Base-by-base conservation (phyloP, 345 rosid species). In the Ceriops zippeliana region DNA sequence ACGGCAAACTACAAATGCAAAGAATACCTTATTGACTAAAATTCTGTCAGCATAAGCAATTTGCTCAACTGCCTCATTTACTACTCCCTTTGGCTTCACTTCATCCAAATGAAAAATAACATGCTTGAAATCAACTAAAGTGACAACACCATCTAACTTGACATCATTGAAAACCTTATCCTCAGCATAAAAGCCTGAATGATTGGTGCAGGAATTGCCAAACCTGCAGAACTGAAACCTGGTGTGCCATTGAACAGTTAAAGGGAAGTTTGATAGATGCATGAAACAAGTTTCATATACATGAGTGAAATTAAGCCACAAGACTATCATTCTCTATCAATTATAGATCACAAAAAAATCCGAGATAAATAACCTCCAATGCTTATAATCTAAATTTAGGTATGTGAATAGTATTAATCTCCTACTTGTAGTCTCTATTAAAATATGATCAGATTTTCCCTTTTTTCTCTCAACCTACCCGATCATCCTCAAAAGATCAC, bases 401-500 rank as follows among this genome's bases (percentile, higher is more conserved):
- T 17, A 7, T 17, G 8, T 21, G 21, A 16, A 10, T 42, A n/a
- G 38, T 8, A 52, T 58, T 46, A 60, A 54, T 60, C 61, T 63
- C 70, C 15, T 52, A 89, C 97, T 96, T 75, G 99, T 90, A 15
- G 96, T 95, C 83, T 95, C 99, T 7, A 95, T 90, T 7, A 95
- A 87, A 51, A 95, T 88, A 77, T 95, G 99, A 62, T 95, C 96
- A 24, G 91, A 95, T 64, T 79, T 89, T 59, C 96, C 93, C 82
- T 85, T 91, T 89, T 81, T 91, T 82, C 67, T 86, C 71, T 65
- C 82, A 68, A 95, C 97, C 77, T 87, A 93, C 1, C 89, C 62
- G 58, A 91, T 88, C 99, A 95, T 87, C 82, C 97, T 90, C 62
- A 91, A 96, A 66, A 95, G 96, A 82, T 95, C 99, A 46, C 97